phyloP scores from a whole-genome alignment of 1,284 basidiomycete genomes.

The Lignosus rhinocerotis region DNA sequence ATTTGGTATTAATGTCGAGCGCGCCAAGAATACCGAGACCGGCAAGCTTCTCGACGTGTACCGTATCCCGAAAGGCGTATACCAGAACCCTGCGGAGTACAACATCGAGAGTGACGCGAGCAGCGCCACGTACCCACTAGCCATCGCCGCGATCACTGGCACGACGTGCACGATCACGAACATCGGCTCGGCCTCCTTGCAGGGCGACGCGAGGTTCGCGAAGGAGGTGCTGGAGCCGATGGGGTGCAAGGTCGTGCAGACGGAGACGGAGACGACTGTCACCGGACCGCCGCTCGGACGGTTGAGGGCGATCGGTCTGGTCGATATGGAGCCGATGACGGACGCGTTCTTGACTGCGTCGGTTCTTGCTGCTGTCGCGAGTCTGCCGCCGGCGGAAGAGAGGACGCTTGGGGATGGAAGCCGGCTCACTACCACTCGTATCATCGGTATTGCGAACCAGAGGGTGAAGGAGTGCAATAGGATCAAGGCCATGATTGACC shows the following conservation, averaged over 20 bases:
- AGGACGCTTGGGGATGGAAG: conserved; percentile 36
- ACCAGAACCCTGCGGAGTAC: conserved; percentile 81
- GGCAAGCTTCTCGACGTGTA: conserved; percentile 81
- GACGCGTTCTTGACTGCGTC: conserved; percentile 97
- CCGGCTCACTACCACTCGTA: conserved; percentile 63
- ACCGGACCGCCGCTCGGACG: conserved; percentile 83
- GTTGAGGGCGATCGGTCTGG: conserved; percentile 81
- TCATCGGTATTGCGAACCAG: conserved; percentile 97
- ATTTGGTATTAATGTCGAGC: conserved; percentile 85
- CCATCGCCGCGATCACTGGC: conserved; percentile 95
- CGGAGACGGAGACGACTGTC: conserved; percentile 88
- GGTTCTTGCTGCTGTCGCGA: conserved; percentile 87
- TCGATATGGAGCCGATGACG: conserved; percentile 99
- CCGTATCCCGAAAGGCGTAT: conserved; percentile 82
- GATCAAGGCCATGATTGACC: conserved; percentile 95
- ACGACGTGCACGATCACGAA: conserved; percentile 91
- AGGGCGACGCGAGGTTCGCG: conserved; percentile 96
- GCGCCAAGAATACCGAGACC: conserved; percentile 62
- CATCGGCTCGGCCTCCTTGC: conserved; percentile 89
- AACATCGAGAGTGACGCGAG: conserved; percentile 96
- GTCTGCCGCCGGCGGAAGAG: conserved; percentile 44
- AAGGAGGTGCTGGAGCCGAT: conserved; percentile 91
- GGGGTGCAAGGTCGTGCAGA: conserved; percentile 93
- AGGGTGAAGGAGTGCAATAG: conserved; percentile 98
- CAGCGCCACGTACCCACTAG: conserved; percentile 95